phyloP scores from a whole-genome alignment of 2,329 filamentous ascomycete genomes.

The Metarhizium brunneum region DNA sequence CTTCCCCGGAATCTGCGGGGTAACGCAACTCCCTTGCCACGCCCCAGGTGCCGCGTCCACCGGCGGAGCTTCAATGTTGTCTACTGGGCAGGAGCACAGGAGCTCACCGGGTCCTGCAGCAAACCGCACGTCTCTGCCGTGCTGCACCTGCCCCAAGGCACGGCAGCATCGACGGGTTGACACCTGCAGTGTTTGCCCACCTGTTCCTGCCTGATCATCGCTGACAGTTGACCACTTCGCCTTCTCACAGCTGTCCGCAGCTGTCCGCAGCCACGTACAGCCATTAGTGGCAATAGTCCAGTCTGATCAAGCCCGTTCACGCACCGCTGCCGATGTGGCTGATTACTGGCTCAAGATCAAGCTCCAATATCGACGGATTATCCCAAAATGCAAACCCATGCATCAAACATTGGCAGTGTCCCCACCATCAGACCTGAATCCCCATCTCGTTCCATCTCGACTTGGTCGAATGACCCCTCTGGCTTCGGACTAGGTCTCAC shows the following conservation, averaged over 20 bases:
- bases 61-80: too few relatives aligned
- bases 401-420: not conserved
- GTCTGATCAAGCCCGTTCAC: too few relatives aligned
- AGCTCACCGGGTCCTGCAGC: too few relatives aligned
- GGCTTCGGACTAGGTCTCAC: not conserved
- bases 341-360: too few relatives aligned
- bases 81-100: not conserved
- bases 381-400: too few relatives aligned
- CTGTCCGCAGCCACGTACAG: not conserved
- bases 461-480: not conserved
- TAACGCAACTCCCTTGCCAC: not conserved
- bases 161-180: not conserved
- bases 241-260: not conserved
- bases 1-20: constrained; percentile 7
- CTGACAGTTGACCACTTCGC: too few relatives aligned
- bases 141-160: too few relatives aligned
- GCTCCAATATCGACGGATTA: too few relatives aligned
- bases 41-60: too few relatives aligned
- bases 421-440: not conserved
- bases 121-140: too few relatives aligned
- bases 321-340: too few relatives aligned
- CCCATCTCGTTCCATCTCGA: not conserved
- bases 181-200: not conserved
- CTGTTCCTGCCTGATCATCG: too few relatives aligned
- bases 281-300: not conserved